Conservation (phyloP, 2,329 filamentous ascomycete genomes). For the Chaetomium olivaceum region DNA sequence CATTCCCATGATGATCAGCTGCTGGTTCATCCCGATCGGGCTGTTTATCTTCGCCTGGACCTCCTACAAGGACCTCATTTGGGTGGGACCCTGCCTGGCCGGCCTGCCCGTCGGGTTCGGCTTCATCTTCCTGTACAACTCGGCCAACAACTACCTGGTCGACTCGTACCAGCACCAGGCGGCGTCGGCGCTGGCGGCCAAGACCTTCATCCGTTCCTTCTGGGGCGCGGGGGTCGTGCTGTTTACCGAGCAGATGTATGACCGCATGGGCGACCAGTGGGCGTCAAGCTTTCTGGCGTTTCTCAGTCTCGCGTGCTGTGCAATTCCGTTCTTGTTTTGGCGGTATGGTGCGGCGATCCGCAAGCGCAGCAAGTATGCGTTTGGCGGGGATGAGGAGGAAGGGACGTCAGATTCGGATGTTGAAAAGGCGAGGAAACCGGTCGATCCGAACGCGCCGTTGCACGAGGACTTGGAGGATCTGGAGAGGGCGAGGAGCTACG, state of each 20-base stretch:
- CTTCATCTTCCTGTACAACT: constrained; percentile 82
- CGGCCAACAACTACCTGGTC: constrained; percentile 72
- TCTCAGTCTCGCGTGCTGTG: constrained; percentile 73
- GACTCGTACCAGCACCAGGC: constrained; percentile 69
- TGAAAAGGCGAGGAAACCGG: constrained; percentile 40
- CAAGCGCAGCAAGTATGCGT: constrained; percentile 70
- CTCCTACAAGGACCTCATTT: constrained; percentile 64
- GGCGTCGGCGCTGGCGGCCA: constrained; percentile 76
- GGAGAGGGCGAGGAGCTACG: constrained; percentile 48
- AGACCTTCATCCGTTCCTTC: constrained; percentile 76
- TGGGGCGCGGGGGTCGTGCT: constrained; percentile 78
- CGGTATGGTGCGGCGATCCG: constrained; percentile 72
- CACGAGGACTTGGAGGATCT: constrained; percentile 43
- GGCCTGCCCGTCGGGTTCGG: constrained; percentile 75
- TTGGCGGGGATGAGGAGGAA: constrained; percentile 57
- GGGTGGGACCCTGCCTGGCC: constrained; percentile 71
- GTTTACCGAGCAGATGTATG: constrained; percentile 82
- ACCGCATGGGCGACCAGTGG: constrained; percentile 72
- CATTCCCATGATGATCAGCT: constrained; percentile 78
- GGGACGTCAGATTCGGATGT: constrained; percentile 38
- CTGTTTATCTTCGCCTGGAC: constrained; percentile 62
- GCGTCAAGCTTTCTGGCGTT: constrained; percentile 72
- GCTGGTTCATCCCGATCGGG: constrained; percentile 67
- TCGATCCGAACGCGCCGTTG: constrained; percentile 31
- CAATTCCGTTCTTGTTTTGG: constrained; percentile 82